Evolutionary conservation across 2,329 filamentous ascomycete genomes (phyloP), one percentile per base, ranked within the genome.

Genomic region (Talaromyces sp.): DNA sequence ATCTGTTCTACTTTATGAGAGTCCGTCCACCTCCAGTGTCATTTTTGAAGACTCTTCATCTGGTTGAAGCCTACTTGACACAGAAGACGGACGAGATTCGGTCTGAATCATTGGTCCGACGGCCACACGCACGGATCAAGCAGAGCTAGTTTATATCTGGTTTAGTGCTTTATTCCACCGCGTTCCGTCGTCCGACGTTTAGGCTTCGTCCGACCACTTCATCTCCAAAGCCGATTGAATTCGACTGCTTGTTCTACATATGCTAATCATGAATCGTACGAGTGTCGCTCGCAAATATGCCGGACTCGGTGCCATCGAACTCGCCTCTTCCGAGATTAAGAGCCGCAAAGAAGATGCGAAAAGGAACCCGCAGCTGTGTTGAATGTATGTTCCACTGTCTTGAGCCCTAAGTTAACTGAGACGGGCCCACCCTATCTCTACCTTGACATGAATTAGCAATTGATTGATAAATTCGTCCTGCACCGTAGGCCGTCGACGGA

Each of bases 291-390:
- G 17, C 17, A 40, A 40, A 40, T 40, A 40, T 40, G 37, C 37
- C 43, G 43, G 43, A 31, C 3, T 10, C 21, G n/a, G 43, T 31
- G 43, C 22, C 31, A 9, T 25, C 43, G 15, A 19, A 9, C 17
- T 17, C 8, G 31, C 11, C 8, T 48, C 9, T 1, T 48, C 31
- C 25, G 8, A 48, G 43, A 48, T 19, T 25, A 15, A 48, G 43
- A 48, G 7, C 43, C 22, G 43, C 43, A 11, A 48, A 31, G 43
- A 48, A 48, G 43, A 48, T 48, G 43, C 15, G 43, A 48, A 48
- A 48, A 48, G 43, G 43, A 28, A 48, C 43, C 17, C 43, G 21
- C 43, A 48, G 43, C 43, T 48, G 43, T 48, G 43, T 48, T 48
- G 43, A 48, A n/a, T 48, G 43, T 48, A 48, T 22, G 22, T 31